phyloP scores from a whole-genome alignment of 345 rosid species.

The Populus davidiana region DNA sequence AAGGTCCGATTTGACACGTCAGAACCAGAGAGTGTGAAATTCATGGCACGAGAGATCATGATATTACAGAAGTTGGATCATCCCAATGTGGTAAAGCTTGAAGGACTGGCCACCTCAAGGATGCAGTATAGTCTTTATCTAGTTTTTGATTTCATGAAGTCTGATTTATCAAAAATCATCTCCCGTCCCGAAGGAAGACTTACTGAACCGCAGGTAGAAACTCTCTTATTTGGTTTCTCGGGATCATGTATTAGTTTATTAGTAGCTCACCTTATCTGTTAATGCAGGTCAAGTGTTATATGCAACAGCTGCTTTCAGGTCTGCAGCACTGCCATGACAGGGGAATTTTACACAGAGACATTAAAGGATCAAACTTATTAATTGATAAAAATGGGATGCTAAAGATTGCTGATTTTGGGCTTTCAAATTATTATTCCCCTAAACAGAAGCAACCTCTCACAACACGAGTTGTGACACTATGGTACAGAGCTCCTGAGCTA shows the following conservation, averaged over 20 bases:
- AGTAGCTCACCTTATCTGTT: constrained; percentile 6
- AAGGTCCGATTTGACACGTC: constrained; percentile 68
- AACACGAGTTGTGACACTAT: constrained; percentile 55
- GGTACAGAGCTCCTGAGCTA: constrained; percentile 71
- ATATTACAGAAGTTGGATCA: constrained; percentile 62
- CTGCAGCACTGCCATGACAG: constrained; percentile 58
- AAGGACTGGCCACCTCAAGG: constrained; percentile 69
- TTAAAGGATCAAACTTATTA: constrained; percentile 61
- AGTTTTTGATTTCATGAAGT: constrained; percentile 61
- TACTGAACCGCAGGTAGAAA: constrained; percentile 58
- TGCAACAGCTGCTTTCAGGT: constrained; percentile 60
- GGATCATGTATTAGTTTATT: neutral
- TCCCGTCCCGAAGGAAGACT: constrained; percentile 41
- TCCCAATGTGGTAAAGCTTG: constrained; percentile 69
- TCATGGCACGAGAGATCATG: constrained; percentile 71
- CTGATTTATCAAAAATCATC: constrained; percentile 53
- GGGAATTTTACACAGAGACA: constrained; percentile 56
- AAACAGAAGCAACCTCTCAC: constrained; percentile 45
- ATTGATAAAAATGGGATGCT: constrained; percentile 53
- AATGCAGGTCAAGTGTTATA: constrained; percentile 55
- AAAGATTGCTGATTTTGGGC: constrained; percentile 65
- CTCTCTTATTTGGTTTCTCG: neutral
- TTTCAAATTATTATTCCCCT: constrained; percentile 46
- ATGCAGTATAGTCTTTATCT: constrained; percentile 69
- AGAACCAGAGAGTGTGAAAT: constrained; percentile 73